phyloP scores from a whole-genome alignment of 179 eudicot genomes.

The Nepenthes alata region DNA sequence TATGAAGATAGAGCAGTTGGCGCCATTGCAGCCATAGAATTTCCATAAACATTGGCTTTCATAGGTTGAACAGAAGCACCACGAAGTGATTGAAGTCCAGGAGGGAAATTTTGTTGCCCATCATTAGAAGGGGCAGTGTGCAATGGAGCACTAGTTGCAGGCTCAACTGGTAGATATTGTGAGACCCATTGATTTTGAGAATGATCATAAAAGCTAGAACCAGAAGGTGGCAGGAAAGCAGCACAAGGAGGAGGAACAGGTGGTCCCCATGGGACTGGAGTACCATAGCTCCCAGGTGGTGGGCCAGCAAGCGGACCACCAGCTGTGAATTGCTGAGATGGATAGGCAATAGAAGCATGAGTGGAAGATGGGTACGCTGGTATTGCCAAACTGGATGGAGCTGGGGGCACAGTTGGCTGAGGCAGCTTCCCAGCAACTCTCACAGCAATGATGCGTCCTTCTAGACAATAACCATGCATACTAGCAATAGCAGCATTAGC shows the following conservation, averaged over 20 bases:
- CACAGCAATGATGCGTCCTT: constrained; percentile 58
- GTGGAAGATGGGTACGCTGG: constrained; percentile 35
- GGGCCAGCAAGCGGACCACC: constrained; percentile 45
- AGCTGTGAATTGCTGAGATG: constrained; percentile 52
- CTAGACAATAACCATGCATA: constrained; percentile 62
- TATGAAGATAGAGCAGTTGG: constrained; percentile 43
- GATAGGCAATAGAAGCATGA: constrained; percentile 45
- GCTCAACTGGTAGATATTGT: constrained; percentile 32
- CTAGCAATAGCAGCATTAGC: constrained; percentile 50
- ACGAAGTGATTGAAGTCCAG: constrained; percentile 57
- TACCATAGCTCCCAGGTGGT: constrained; percentile 42
- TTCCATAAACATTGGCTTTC: constrained; percentile 36
- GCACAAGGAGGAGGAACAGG: constrained; percentile 52
- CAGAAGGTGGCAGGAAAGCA: constrained; percentile 62
- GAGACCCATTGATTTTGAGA: constrained; percentile 30
- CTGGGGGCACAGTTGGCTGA: constrained; percentile 58
- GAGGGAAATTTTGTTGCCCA: constrained; percentile 43
- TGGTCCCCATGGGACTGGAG: constrained; percentile 79
- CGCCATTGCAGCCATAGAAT: constrained; percentile 22
- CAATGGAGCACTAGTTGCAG: constrained; percentile 6
- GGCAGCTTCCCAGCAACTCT: constrained; percentile 76
- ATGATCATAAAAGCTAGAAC: constrained; percentile 44
- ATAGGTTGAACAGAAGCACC: constrained; percentile 32
- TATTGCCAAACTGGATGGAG: constrained; percentile 48
- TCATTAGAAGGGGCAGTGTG: constrained; percentile 38